Conservation (phyloP, 2,329 filamentous ascomycete species). For the Triangularia verruculosa region DNA sequence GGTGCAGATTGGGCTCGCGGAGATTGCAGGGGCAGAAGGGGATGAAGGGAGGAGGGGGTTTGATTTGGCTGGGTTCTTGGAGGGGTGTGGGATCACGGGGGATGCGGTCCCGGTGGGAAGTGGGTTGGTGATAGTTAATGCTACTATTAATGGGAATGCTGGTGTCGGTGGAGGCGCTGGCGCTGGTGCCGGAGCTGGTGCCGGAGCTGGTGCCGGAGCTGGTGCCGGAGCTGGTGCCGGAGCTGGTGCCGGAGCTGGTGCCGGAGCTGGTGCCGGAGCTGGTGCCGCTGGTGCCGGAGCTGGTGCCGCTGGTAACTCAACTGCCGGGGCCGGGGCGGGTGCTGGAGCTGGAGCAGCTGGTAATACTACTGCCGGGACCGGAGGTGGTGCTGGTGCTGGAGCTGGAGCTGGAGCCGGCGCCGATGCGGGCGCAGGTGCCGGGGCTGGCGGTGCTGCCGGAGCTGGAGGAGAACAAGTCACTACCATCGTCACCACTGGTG, state of each 20-base stretch:
- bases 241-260: not conserved
- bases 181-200: not conserved
- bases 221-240: not conserved
- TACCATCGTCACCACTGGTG: constrained; percentile 17
- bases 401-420: not conserved
- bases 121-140: not conserved
- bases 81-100: constrained; percentile 10
- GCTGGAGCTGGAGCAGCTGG: not conserved
- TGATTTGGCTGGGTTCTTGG: constrained; percentile 17
- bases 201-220: not conserved
- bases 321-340: not conserved
- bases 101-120: constrained; percentile 12
- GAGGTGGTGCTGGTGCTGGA: not conserved
- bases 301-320: constrained; percentile 2
- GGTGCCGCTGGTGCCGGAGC: constrained; percentile 1
- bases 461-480: constrained; percentile 10
- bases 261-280: not conserved
- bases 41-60: constrained; percentile 18
- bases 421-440: not conserved
- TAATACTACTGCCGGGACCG: not conserved
- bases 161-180: not conserved
- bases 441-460: not conserved
- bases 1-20: constrained; percentile 13
- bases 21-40: constrained; percentile 5
- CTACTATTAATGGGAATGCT: not conserved